phyloP scores from a whole-genome alignment of 495 filamentous ascomycete species.

The Podospora bellae-mahoneyi region DNA sequence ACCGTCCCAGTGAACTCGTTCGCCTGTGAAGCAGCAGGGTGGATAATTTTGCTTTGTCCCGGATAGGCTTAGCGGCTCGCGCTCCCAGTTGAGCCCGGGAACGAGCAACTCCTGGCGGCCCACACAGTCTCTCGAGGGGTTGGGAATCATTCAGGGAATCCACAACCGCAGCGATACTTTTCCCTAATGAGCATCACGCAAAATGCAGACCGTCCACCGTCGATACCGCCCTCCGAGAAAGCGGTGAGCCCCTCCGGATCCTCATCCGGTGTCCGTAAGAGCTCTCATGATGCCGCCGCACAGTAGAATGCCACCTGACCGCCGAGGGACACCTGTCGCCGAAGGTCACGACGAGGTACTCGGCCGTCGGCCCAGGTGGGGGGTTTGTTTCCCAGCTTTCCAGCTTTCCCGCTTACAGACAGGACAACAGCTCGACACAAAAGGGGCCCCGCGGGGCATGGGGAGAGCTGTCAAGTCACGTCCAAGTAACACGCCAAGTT shows the following conservation, averaged over 20 bases:
- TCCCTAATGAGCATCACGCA: background rate
- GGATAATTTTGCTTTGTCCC: conserved; percentile 31
- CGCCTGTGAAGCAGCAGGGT: conserved; percentile 17
- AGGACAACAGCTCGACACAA: background rate
- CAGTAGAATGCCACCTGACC: background rate
- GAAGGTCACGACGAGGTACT: conserved; percentile 18
- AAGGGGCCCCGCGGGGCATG: conserved; percentile 29
- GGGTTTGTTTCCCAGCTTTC: conserved; percentile 10
- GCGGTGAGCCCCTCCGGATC: conserved; percentile 21
- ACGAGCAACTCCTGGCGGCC: conserved; percentile 15
- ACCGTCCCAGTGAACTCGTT: conserved; percentile 16
- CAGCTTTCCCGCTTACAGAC: background rate
- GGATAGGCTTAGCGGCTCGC: conserved; percentile 22
- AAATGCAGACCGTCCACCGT: background rate
- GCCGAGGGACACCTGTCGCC: conserved; percentile 15
- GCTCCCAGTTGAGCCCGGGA: conserved; percentile 20
- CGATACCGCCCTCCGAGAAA: conserved; percentile 10
- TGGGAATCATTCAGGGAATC: conserved; percentile 12
- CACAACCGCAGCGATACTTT: conserved; percentile 13
- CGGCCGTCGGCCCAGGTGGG: conserved; percentile 17
- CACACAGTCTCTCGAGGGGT: conserved; percentile 20
- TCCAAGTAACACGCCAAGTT: conserved; percentile 12
- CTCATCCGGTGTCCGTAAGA: background rate
- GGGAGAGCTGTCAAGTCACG: conserved; percentile 1
- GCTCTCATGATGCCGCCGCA: conserved; percentile 7